Evolutionary conservation across 441 rosid species (phyloP).

Genomic region (Populus tomentosa): DNA sequence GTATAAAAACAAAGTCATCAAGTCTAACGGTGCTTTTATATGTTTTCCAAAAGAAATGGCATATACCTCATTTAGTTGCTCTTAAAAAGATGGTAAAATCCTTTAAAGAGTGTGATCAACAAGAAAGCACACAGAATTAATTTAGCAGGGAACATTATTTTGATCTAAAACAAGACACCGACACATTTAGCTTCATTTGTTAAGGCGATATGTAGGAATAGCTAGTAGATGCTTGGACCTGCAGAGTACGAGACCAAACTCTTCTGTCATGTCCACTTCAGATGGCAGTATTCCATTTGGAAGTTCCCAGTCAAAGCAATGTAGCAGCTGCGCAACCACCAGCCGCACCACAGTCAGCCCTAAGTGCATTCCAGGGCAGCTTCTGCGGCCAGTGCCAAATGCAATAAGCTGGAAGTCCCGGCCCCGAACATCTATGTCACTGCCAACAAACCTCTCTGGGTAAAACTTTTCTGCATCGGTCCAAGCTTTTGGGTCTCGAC

Average conservation of each 20-base stretch:
- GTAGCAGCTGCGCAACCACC: conserved; percentile 49
- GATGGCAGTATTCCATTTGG: conserved; percentile 25
- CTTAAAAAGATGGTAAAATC: too few species aligned
- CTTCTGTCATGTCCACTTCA: conserved; percentile 54
- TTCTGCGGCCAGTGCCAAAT: conserved; percentile 47
- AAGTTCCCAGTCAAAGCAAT: conserved; percentile 64
- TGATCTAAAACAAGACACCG: too few species aligned
- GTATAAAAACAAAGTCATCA: too few species aligned
- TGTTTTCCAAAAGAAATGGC: too few species aligned
- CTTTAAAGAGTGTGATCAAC: too few species aligned
- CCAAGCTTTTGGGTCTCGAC: conserved; percentile 31
- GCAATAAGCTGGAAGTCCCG: conserved; percentile 27
- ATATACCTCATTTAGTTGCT: too few species aligned
- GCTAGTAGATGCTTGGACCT: conserved; percentile 40
- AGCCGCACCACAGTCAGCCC: conserved; percentile 38
- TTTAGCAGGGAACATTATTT: too few species aligned
- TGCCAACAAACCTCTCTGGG: conserved; percentile 33
- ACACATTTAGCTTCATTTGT: too few species aligned
- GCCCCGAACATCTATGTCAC: conserved; percentile 38
- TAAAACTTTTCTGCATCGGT: conserved; percentile 30
- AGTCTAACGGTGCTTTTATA: too few species aligned
- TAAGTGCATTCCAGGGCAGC: conserved; percentile 30
- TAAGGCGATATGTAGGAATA: conserved; percentile 44
- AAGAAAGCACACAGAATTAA: too few species aligned
- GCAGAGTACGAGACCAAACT: conserved; percentile 37